Conservation (phyloP, 495 filamentous ascomycete species). For the Penicillium odoratum region DNA sequence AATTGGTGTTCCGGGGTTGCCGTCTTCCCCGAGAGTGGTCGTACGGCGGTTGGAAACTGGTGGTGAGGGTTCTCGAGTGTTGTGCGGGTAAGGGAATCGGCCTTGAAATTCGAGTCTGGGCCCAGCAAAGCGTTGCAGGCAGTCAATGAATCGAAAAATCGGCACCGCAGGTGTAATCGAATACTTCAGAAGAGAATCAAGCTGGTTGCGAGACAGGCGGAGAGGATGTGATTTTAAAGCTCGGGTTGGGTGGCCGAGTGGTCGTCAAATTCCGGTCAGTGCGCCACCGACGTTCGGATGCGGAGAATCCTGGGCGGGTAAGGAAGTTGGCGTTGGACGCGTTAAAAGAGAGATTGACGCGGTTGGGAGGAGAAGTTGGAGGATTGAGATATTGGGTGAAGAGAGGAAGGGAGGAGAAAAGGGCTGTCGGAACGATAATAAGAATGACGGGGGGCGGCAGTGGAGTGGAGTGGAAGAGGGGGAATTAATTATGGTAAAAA, state of each 20-base stretch:
- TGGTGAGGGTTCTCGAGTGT: constrained; percentile 25
- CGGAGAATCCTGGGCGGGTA: constrained; percentile 15
- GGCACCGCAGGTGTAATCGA: constrained; percentile 9
- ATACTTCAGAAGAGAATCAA: neutral
- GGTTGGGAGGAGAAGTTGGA: constrained; percentile 7
- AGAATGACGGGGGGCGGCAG: constrained; percentile 36
- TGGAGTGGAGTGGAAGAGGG: constrained; percentile 30
- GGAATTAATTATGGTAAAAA: constrained; percentile 16
- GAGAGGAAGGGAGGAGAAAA: constrained; percentile 16
- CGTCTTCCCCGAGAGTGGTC: constrained; percentile 53
- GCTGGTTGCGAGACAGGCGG: neutral
- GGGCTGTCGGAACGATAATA: constrained; percentile 33
- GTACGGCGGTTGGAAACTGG: constrained; percentile 45
- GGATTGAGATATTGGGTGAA: constrained; percentile 1
- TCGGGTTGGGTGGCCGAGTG: constrained; percentile 7
- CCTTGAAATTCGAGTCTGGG: constrained; percentile 19
- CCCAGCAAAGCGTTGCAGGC: constrained; percentile 19
- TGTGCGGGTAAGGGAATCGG: constrained; percentile 11
- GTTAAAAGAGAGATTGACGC: constrained; percentile 25
- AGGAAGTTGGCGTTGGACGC: constrained; percentile 9
- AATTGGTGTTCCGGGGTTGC: constrained; percentile 48
- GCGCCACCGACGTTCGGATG: constrained; percentile 24
- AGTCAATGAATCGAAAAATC: constrained; percentile 23
- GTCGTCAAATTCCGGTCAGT: constrained; percentile 24
- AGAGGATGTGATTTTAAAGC: constrained; percentile 3